Evolutionary conservation across 495 filamentous ascomycete species (phyloP).

Genomic region (Trichocladium antarcticum): DNA sequence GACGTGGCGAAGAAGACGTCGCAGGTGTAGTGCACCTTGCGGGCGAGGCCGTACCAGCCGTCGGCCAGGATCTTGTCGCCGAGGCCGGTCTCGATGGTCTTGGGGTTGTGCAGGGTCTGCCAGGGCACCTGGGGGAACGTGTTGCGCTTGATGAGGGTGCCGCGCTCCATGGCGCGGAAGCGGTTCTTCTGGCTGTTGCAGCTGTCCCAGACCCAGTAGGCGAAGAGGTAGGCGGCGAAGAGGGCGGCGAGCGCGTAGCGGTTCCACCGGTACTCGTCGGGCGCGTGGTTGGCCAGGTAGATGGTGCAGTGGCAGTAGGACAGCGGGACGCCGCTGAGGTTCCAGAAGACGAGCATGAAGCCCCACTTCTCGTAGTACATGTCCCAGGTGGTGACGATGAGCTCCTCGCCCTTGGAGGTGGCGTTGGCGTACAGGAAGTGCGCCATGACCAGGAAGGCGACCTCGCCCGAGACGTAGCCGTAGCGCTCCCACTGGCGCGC

Average conservation of each 20-base stretch:
- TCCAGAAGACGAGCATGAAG: slow-evolving; percentile 99
- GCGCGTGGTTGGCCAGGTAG: slow-evolving; percentile 82
- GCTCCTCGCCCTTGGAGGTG: slow-evolving; percentile 91
- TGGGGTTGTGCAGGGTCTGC: slow-evolving; percentile 76
- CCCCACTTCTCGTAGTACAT: slow-evolving; percentile 99
- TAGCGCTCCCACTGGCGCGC: slow-evolving; percentile 80
- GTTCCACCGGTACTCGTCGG: slow-evolving; percentile 72
- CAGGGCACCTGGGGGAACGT: slow-evolving; percentile 92
- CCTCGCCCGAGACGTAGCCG: slow-evolving; percentile 85
- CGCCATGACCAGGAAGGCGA: slow-evolving; percentile 79
- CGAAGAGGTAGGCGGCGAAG: slow-evolving; percentile 63
- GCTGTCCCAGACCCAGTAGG: slow-evolving; percentile 89
- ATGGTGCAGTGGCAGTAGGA: slow-evolving; percentile 96
- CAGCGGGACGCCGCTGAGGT: slow-evolving; percentile 87
- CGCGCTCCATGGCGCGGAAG: slow-evolving; percentile 73
- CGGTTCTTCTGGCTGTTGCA: slow-evolving; percentile 92
- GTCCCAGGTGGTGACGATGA: slow-evolving; percentile 88
- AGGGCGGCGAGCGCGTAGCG: slow-evolving; percentile 53
- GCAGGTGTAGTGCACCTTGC: slow-evolving; percentile 93
- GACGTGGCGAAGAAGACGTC: slow-evolving; percentile 67
- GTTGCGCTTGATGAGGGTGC: slow-evolving; percentile 57
- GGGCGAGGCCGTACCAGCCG: slow-evolving; percentile 87
- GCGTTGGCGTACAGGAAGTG: slow-evolving; percentile 96
- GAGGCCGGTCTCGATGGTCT: slow-evolving; percentile 64
- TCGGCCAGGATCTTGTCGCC: slow-evolving; percentile 78